phyloP scores from a whole-genome alignment of 495 filamentous ascomycete species.

The Umbilicaria muhlenbergii region DNA sequence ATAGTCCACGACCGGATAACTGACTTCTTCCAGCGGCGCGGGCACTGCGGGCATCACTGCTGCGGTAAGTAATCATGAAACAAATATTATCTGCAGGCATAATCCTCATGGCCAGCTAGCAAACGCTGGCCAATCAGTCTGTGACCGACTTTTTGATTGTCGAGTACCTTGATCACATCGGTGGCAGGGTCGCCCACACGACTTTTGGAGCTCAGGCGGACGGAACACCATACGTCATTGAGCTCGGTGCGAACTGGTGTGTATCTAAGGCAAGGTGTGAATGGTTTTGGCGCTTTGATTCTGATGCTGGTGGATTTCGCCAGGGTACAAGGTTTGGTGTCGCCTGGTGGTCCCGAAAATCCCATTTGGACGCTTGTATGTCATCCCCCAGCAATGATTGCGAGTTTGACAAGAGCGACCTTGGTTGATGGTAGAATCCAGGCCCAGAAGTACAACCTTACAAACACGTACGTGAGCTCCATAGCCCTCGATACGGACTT shows the following conservation, averaged over 20 bases:
- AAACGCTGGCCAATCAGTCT: slow-evolving; percentile 47
- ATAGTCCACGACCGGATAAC: neutral
- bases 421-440: neutral
- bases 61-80: slow-evolving; percentile 29
- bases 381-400: neutral
- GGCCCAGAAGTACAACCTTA: slow-evolving; percentile 46
- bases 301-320: neutral
- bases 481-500: neutral
- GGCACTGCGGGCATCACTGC: slow-evolving; percentile 57
- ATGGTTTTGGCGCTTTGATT: neutral
- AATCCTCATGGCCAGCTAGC: slow-evolving; percentile 22
- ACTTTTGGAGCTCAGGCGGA: slow-evolving; percentile 36
- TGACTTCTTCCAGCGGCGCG: slow-evolving; percentile 24
- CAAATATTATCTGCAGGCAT: slow-evolving; percentile 15
- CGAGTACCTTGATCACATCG: slow-evolving; percentile 48
- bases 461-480: slow-evolving; percentile 27
- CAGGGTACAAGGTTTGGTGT: slow-evolving; percentile 49
- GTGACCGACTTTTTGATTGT: slow-evolving; percentile 55
- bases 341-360: slow-evolving; percentile 41
- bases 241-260: slow-evolving; percentile 55
- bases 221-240: slow-evolving; percentile 43
- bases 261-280: neutral
- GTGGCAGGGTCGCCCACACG: slow-evolving; percentile 40
- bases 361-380: slow-evolving; percentile 50
- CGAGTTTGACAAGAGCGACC: neutral